A percentile compares a stretch with the other conserved stretches of the same genome.
These are phyloP conservation scores for Globisporangium mamillatum DNA, from an alignment of 352 stramenopile genomes.

Conservation along the genomic window DNA sequence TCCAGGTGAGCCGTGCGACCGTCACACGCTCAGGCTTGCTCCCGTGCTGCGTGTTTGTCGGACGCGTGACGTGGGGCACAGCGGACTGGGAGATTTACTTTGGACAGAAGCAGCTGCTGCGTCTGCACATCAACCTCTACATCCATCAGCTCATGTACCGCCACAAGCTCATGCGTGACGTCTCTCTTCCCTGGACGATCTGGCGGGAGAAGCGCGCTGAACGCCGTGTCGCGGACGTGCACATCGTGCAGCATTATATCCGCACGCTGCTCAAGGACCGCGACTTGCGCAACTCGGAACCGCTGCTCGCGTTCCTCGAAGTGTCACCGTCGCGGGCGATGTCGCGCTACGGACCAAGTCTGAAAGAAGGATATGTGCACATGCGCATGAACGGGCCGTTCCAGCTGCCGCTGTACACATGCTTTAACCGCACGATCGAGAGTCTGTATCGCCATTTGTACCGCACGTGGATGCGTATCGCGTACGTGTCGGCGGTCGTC, in stretches of 20 bases:
- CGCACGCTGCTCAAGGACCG: slow-evolving; percentile 52
- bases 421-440: slow-evolving; percentile 83
- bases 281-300: slow-evolving; percentile 72
- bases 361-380: slow-evolving; percentile 88
- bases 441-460: slow-evolving; percentile 82
- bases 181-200: slow-evolving; percentile 73
- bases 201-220: slow-evolving; percentile 80
- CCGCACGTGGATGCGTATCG: slow-evolving; percentile 83
- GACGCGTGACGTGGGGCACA: slow-evolving; percentile 69
- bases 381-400: slow-evolving; percentile 88
- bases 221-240: slow-evolving; percentile 61
- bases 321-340: slow-evolving; percentile 75
- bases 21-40: slow-evolving; percentile 68
- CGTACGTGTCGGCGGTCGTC: slow-evolving; percentile 77
- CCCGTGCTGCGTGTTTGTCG: slow-evolving; percentile 82
- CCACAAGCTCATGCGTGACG: slow-evolving; percentile 39
- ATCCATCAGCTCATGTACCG: slow-evolving; percentile 48
- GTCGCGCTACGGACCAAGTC: slow-evolving; percentile 66
- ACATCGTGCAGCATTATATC: slow-evolving; percentile 78
- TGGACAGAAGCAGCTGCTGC: slow-evolving; percentile 80
- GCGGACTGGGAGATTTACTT: slow-evolving; percentile 87
- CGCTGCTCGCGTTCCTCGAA: slow-evolving; percentile 75
- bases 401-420: slow-evolving; percentile 81
- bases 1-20: slow-evolving; percentile 68
- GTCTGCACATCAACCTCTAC: slow-evolving; percentile 65